Percentiles rank a stretch among this genome's conserved stretches.
Evolutionary conservation across 305 asterid species (phyloP).

Genomic region (Fraxinus latifolia): DNA sequence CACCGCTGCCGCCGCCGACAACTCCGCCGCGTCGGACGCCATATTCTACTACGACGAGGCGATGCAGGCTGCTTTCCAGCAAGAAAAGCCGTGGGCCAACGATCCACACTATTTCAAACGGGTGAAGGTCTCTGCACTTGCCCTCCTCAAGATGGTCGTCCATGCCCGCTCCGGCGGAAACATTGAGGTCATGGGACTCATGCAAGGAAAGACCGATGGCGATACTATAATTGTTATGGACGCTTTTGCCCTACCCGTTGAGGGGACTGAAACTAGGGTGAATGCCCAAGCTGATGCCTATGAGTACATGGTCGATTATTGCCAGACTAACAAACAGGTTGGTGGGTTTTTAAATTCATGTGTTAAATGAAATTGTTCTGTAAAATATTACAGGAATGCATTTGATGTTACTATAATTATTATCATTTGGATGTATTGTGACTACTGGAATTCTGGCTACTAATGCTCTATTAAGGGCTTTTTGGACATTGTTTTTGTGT

Average conservation of each 20-base stretch:
- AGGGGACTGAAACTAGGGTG: slow-evolving; percentile 98
- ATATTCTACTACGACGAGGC: slow-evolving; percentile 80
- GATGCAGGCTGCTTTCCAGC: slow-evolving; percentile 72
- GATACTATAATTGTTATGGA: slow-evolving; percentile 93
- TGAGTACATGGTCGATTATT: slow-evolving; percentile 94
- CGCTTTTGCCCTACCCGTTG: slow-evolving; percentile 98
- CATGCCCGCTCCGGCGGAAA: slow-evolving; percentile 99
- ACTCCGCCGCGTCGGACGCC: slow-evolving; percentile 64
- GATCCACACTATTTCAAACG: slow-evolving; percentile 98
- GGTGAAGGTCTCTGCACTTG: slow-evolving; percentile 87
- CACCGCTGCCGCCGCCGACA: slow-evolving; percentile 27
- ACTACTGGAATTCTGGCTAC: not conserved
- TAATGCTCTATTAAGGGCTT: not conserved
- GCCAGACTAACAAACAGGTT: slow-evolving; percentile 81
- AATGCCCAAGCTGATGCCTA: slow-evolving; percentile 99
- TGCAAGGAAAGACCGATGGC: slow-evolving; percentile 97
- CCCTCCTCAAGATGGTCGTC: slow-evolving; percentile 96
- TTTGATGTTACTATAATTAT: not conserved
- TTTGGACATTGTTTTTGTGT: not conserved
- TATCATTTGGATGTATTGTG: not conserved
- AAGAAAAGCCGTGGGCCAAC: slow-evolving; percentile 82
- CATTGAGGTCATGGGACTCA: slow-evolving; percentile 94
- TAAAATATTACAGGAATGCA: not conserved
- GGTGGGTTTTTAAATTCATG: not conserved
- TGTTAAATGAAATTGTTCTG: not conserved